phyloP scores from a whole-genome alignment of 768 basidiomycete genomes.

The Suillus americanus region DNA sequence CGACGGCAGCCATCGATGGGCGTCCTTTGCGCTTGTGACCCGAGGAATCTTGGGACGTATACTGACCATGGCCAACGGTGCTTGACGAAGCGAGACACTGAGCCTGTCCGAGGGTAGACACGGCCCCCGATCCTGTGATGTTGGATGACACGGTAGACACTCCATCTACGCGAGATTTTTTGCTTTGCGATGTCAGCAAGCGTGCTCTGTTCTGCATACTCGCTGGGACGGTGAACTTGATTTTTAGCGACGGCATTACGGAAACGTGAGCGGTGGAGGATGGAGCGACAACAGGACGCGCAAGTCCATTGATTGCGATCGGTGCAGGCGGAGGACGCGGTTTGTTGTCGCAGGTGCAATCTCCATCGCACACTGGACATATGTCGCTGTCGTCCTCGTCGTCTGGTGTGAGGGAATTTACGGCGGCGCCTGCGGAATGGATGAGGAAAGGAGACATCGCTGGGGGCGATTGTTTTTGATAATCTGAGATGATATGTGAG shows the following conservation, averaged over 20 bases:
- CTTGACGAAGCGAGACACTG: conserved; percentile 19
- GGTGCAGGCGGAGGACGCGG: conserved; percentile 33
- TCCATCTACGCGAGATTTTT: conserved; percentile 26
- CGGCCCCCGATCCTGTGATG: conserved; percentile 31
- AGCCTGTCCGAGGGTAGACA: conserved; percentile 10
- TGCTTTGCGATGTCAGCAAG: conserved; percentile 23
- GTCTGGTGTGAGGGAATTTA: conserved; percentile 36
- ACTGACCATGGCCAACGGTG: conserved; percentile 29
- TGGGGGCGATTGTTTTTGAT: conserved; percentile 52
- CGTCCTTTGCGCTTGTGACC: conserved; percentile 54
- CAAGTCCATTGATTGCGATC: conserved; percentile 32
- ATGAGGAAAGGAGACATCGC: conserved; percentile 68
- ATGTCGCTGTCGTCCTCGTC: conserved; percentile 86
- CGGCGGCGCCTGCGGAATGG: conserved; percentile 59
- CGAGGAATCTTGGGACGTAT: conserved; percentile 13
- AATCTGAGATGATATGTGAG: conserved; percentile 30
- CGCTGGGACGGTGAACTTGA: conserved; percentile 68
- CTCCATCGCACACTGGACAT: conserved; percentile 88
- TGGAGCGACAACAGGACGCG: conserved; percentile 38
- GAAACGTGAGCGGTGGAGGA: conserved; percentile 33
- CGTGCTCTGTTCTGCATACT: conserved; percentile 49
- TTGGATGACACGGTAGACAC: conserved; percentile 38
- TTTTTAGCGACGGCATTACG: conserved; percentile 52
- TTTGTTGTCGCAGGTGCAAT: conserved; percentile 73
- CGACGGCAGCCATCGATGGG: conserved; percentile 47